Evolutionary conservation across 345 rosid genomes (phyloP).

Genomic region (Alliaria petiolata): DNA sequence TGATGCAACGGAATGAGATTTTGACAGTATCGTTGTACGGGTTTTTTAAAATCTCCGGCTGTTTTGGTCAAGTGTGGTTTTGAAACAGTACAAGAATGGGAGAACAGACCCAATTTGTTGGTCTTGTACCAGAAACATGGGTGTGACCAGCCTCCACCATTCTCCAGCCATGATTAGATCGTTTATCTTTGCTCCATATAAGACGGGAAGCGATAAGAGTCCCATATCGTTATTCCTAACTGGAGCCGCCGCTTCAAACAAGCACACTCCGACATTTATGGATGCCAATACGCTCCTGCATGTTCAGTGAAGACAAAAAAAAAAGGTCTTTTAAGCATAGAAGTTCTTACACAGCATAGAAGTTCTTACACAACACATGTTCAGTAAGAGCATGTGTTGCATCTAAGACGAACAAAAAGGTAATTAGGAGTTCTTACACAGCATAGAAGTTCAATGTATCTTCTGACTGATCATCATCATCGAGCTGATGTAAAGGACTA

Average conservation of each 20-base stretch:
- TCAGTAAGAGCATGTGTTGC: too few species aligned
- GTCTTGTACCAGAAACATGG: constrained; percentile 99
- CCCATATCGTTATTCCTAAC: constrained; percentile 57
- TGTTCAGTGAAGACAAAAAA: not conserved
- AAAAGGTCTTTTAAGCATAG: not conserved
- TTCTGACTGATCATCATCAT: constrained; percentile 36
- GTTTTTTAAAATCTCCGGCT: not conserved
- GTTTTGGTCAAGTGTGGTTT: not conserved
- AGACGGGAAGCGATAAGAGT: constrained; percentile 61
- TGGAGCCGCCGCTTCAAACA: constrained; percentile 83
- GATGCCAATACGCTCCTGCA: constrained; percentile 69
- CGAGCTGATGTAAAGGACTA: constrained; percentile 17
- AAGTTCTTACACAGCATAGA: constrained; percentile 53
- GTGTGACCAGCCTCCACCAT: constrained; percentile 98
- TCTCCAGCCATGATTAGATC: constrained; percentile 79
- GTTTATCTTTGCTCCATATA: constrained; percentile 89
- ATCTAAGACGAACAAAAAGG: not conserved
- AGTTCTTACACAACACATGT: too few species aligned
- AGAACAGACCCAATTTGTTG: constrained; percentile 78
- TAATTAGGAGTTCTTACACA: constrained; percentile 35
- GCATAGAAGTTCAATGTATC: constrained; percentile 63
- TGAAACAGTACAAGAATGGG: constrained; percentile 39
- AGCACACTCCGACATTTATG: constrained; percentile 68
- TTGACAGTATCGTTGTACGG: not conserved
- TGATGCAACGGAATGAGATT: not conserved